These are phyloP conservation scores for Ustulina deusta DNA, from an alignment of 2,329 filamentous ascomycete genomes.

Conservation along the genomic window DNA sequence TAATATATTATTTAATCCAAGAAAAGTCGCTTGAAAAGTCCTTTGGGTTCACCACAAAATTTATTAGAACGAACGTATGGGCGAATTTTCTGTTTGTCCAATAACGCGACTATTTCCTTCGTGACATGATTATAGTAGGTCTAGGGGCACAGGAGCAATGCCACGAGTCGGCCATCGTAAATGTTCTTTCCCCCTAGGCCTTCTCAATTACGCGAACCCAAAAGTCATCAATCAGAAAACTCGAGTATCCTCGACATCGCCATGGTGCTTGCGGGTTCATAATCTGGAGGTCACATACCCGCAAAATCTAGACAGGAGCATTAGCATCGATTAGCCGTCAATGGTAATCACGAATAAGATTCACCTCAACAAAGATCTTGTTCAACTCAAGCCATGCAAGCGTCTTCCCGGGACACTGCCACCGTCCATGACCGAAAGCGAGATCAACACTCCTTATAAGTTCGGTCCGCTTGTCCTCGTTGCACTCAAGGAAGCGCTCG, in stretches of 20 bases:
- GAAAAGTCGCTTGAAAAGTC: not conserved
- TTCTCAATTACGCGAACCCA: conserved; percentile 39
- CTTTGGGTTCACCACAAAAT: not conserved
- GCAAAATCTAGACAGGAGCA: conserved; percentile 36
- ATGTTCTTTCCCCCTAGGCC: not conserved
- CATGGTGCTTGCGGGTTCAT: conserved; percentile 42
- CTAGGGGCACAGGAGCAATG: not conserved
- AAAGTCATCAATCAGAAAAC: conserved; percentile 44
- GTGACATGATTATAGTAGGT: not conserved
- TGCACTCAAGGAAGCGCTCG: conserved; percentile 45
- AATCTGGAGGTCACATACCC: conserved; percentile 44
- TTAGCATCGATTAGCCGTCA: conserved; percentile 18
- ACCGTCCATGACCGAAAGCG: conserved; percentile 45
- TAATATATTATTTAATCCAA: not conserved
- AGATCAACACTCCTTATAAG: conserved; percentile 42
- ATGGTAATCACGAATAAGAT: not conserved
- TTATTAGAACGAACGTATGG: not conserved
- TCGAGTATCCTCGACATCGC: conserved; percentile 41
- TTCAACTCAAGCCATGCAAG: conserved; percentile 46
- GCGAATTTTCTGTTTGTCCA: not conserved
- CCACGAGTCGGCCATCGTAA: not conserved
- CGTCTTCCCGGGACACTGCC: conserved; percentile 45
- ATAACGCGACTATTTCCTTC: not conserved
- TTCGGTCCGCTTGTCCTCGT: conserved; percentile 26
- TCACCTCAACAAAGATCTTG: conserved; percentile 41